Evolutionary conservation across 2,329 filamentous ascomycete genomes (phyloP).

Genomic region (Celoporthe dispersa): DNA sequence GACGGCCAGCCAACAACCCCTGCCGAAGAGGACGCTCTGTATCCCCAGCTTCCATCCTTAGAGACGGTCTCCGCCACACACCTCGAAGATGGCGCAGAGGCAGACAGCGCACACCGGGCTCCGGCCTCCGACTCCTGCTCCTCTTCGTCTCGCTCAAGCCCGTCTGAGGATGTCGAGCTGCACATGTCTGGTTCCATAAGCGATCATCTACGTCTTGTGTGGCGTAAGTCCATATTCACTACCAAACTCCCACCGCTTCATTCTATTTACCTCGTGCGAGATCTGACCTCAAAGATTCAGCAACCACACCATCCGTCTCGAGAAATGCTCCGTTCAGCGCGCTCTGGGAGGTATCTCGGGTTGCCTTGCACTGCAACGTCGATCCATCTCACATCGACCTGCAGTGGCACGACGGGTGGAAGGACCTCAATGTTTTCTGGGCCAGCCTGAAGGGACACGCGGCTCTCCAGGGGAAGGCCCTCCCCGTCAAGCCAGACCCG

Average conservation of each 20-base stretch:
- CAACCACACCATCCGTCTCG: constrained; percentile 45
- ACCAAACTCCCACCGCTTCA: neutral
- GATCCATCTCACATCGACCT: constrained; percentile 43
- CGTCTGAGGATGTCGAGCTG: neutral
- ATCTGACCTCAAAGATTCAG: constrained; percentile 33
- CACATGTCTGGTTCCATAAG: neutral
- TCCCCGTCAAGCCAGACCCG: constrained; percentile 52
- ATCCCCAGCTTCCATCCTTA: neutral
- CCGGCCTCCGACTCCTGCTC: neutral
- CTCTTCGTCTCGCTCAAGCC: neutral
- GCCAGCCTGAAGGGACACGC: constrained; percentile 10
- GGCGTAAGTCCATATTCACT: constrained; percentile 18
- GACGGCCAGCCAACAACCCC: constrained; percentile 10
- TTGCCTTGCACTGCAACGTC: constrained; percentile 52
- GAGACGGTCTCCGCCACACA: neutral
- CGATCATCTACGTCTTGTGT: constrained; percentile 18
- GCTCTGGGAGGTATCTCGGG: constrained; percentile 57
- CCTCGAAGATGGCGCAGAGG: neutral
- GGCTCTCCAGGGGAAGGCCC: constrained; percentile 47
- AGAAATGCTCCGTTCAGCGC: constrained; percentile 52
- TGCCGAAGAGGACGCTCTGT: neutral
- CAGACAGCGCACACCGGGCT: neutral
- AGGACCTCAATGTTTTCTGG: constrained; percentile 49
- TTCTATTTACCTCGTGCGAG: too few species aligned
- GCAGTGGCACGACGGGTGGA: constrained; percentile 46